Percentiles rank a stretch among this genome's conserved stretches.
Conservation (phyloP, 805 yeast species). For the Isabelozyma rhagii region DNA sequence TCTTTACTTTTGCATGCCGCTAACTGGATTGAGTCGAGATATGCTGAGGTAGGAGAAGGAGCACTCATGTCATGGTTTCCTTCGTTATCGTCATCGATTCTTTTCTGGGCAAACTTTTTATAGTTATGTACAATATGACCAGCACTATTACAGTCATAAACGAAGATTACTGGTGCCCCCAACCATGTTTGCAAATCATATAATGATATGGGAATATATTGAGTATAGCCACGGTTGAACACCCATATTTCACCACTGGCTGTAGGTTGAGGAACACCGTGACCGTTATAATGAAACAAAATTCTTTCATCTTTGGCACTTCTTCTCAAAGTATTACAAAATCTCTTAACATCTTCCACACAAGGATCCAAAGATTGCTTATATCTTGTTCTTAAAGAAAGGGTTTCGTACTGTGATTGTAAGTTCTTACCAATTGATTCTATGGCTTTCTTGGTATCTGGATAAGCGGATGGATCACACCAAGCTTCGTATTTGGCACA, state of each 20-base stretch:
- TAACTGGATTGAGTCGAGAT: constrained; percentile 83
- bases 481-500: constrained; percentile 91
- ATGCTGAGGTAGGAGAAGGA: constrained; percentile 64
- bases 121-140: constrained; percentile 90
- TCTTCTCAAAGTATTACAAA: constrained; percentile 83
- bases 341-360: constrained; percentile 90
- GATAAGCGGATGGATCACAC: constrained; percentile 80
- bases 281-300: constrained; percentile 94
- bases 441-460: constrained; percentile 86
- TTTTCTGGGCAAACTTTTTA: constrained; percentile 82
- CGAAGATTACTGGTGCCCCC: constrained; percentile 96
- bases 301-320: constrained; percentile 93
- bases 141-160: constrained; percentile 91
- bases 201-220: constrained; percentile 93
- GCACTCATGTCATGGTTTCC: constrained; percentile 48
- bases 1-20: constrained; percentile 92
- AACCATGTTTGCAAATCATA: constrained; percentile 95
- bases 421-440: constrained; percentile 87
- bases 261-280: constrained; percentile 97
- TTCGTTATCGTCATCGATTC: constrained; percentile 82
- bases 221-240: constrained; percentile 94
- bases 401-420: constrained; percentile 85
- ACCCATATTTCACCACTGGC: constrained; percentile 98
- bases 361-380: constrained; percentile 92
- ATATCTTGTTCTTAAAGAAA: constrained; percentile 82